These are phyloP conservation scores for Salix dunnii DNA, from an alignment of 345 rosid species.

Conservation along the genomic window DNA sequence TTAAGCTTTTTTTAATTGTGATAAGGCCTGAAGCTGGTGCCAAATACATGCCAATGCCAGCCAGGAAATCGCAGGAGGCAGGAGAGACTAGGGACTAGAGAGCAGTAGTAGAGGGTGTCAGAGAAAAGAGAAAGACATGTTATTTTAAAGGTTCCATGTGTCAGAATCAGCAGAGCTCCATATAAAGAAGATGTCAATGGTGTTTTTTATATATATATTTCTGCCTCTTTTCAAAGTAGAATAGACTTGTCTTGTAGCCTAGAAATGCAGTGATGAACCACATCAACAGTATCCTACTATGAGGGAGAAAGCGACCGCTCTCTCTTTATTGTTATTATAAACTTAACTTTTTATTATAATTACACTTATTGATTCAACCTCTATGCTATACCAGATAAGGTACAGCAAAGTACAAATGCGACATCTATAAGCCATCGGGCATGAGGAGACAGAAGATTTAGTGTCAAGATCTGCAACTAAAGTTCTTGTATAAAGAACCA, in stretches of 20 bases:
- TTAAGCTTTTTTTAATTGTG: not conserved
- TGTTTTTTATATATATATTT: too few species aligned
- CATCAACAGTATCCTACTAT: conserved; percentile 12
- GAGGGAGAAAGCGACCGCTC: conserved; percentile 16
- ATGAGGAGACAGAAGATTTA: not conserved
- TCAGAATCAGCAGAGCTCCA: conserved; percentile 9
- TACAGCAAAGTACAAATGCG: conserved; percentile 12
- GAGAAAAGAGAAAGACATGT: not conserved
- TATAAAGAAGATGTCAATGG: not conserved
- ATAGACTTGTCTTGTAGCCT: conserved; percentile 22
- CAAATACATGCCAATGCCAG: not conserved
- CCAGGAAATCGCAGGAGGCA: not conserved
- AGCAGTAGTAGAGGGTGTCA: not conserved
- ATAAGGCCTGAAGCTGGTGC: too few species aligned
- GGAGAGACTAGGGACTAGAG: conserved; percentile 24
- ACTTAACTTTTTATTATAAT: not conserved
- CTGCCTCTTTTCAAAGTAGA: not conserved
- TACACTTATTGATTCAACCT: not conserved
- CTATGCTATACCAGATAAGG: not conserved
- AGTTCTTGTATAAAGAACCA: too few species aligned
- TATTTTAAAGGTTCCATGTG: conserved; percentile 16
- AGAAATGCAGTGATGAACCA: not conserved
- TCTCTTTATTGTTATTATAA: not conserved
- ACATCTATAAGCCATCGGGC: not conserved
- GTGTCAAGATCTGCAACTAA: too few species aligned